Base-by-base conservation (phyloP, 2,329 filamentous ascomycete species). In the Orbilia oligospora region DNA sequence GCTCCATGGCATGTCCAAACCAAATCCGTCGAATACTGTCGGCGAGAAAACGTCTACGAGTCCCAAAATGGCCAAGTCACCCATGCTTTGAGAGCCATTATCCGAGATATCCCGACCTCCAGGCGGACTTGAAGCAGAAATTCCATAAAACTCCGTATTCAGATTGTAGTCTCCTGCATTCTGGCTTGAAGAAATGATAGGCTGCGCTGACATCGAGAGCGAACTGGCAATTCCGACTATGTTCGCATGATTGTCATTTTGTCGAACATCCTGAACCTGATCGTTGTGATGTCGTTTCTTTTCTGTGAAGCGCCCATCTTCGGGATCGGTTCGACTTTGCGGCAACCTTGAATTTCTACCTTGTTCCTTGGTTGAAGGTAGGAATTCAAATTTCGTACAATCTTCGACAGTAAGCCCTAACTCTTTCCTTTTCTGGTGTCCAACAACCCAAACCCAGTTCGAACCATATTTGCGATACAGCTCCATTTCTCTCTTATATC, bases 401-500 rank as follows among this genome's bases (percentile, higher is more conserved):
- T 78, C 75, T 38, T 78, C 75, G 51, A 68, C 64, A 16, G 68
- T 78, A 16, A 78, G 68, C 16, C 75, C 75, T 27, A 72, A 36
- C 6, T 72, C 68, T 18, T 63, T 38, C 20, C 76, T 65, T 64
- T 68, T 79, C 56, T 55, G 48, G 24, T 73, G 51, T 16, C 70
- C 69, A 3, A 79, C 65, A n/a, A 79, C 76, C 70, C 71, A 75
- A 8, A 67, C 64, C 76, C 76, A 79, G 20, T 44, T 41, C 16
- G 58, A 33, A n/a, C 76, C 70, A 18, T 75, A 70, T 51, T 70
- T 75, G 38, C 71, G 69, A 36, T 79, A 79, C 16, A 79, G 22
- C 5, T 75, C 76, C 76, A 79, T 79, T 41, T 79, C 64, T 36
- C 41, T 67, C 33, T 64, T 73, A 36, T 79, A 79, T 27, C 76